Evolutionary conservation across 139 green algal genomes (phyloP).

Genomic region (Diplosphaera chodatii): DNA sequence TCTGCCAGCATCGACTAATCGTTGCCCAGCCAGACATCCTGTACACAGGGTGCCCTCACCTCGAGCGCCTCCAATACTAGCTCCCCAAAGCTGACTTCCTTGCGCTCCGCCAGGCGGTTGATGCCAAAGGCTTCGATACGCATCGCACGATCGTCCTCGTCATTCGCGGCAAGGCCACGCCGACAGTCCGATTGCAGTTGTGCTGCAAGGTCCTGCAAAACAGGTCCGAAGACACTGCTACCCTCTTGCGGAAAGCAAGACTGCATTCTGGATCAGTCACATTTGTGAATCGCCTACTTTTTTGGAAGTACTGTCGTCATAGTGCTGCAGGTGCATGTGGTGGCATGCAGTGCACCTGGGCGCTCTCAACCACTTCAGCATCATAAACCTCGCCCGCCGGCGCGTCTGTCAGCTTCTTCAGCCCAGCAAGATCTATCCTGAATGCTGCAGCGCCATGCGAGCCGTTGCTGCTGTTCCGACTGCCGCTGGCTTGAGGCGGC

Average conservation of each 20-base stretch:
- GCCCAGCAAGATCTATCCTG: background rate
- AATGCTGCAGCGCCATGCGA: background rate
- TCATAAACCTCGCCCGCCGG: background rate
- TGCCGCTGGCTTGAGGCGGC: no score
- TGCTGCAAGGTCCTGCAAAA: background rate
- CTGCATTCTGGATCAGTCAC: no score
- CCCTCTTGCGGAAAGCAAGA: no score
- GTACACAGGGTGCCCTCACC: background rate
- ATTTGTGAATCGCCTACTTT: no score
- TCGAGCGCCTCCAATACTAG: conserved; percentile 37
- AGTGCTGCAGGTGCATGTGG: no score
- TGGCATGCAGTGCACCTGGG: background rate
- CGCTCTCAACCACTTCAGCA: background rate
- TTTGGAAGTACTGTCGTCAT: no score
- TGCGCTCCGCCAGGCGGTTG: conserved; percentile 10
- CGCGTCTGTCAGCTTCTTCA: background rate
- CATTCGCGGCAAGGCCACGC: background rate
- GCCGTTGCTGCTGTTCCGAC: background rate
- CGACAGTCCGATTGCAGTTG: background rate
- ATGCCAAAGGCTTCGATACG: conserved; percentile 12
- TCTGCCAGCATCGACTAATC: no score
- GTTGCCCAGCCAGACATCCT: no score
- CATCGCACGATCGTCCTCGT: conserved; percentile 7
- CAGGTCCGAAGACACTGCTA: no score
- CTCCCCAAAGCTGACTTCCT: conserved; percentile 32